Evolutionary conservation across 75 land plant genomes (phyloP).

Genomic region (Larix kaempferi): DNA sequence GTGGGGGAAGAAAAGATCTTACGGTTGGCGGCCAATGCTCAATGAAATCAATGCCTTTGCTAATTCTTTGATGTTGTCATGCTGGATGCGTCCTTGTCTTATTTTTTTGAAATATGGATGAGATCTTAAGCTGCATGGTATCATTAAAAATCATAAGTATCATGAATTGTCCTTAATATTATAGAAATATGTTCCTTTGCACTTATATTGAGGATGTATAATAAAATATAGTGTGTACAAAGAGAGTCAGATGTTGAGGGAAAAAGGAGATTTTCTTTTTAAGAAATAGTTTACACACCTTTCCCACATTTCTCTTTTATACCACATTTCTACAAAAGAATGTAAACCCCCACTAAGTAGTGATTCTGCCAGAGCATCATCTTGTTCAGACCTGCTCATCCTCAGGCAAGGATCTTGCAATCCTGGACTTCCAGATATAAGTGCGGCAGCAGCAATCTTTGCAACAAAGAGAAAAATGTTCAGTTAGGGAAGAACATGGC

Average conservation of each 20-base stretch:
- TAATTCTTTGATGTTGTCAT: constrained; percentile 40
- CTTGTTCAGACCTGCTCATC: constrained; percentile 46
- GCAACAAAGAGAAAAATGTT: constrained; percentile 14
- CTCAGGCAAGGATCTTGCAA: constrained; percentile 38
- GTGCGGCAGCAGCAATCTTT: constrained; percentile 65
- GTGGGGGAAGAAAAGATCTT: constrained; percentile 20
- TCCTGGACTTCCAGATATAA: constrained; percentile 97
- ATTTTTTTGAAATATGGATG: constrained; percentile 66
- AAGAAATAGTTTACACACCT: constrained; percentile 45
- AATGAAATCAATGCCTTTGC: constrained; percentile 51
- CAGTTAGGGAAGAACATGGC: background rate
- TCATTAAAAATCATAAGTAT: background rate
- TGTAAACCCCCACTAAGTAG: constrained; percentile 50
- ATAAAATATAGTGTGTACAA: background rate
- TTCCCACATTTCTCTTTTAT: constrained; percentile 68
- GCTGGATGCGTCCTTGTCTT: constrained; percentile 38
- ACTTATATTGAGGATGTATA: background rate
- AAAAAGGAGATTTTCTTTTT: background rate
- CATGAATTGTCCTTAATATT: background rate
- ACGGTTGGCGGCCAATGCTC: constrained; percentile 89
- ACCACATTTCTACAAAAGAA: constrained; percentile 73
- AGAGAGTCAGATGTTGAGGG: no score
- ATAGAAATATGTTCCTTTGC: background rate
- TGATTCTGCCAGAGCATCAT: constrained; percentile 57
- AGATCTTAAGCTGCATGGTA: constrained; percentile 55